Conservation (phyloP, 2,329 filamentous ascomycete genomes). For the Alternaria conjuncta region DNA sequence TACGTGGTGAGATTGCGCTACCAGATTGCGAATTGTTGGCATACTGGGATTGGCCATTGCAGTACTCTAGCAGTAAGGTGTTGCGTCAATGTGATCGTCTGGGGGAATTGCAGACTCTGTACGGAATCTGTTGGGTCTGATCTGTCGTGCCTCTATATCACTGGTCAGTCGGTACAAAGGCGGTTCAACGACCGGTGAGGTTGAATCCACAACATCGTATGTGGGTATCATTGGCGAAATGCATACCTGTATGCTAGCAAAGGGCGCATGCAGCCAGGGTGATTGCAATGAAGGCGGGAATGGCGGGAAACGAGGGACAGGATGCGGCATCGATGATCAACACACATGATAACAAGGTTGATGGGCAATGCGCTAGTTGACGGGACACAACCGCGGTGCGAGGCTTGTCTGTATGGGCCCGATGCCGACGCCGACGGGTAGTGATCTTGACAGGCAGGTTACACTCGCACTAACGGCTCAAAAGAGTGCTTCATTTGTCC, state of each 20-base stretch:
- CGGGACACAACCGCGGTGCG: conserved; percentile 29
- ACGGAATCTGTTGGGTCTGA: conserved; percentile 17
- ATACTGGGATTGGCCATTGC: conserved; percentile 22
- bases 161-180: conserved; percentile 4
- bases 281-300: conserved; percentile 31
- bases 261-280: conserved; percentile 17
- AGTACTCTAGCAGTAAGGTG: conserved; percentile 9
- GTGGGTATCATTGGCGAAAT: conserved; percentile 2
- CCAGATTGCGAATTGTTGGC: conserved; percentile 19
- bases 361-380: conserved; percentile 33
- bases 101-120: conserved; percentile 29
- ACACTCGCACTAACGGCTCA: conserved; percentile 30
- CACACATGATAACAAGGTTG: conserved; percentile 25
- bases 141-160: conserved; percentile 11
- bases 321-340: conserved; percentile 29
- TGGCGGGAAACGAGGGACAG: conserved; percentile 39
- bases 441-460: conserved; percentile 39
- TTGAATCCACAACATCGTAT: neutral
- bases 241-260: conserved; percentile 21
- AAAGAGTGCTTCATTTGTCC: conserved; percentile 14
- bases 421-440: conserved; percentile 26
- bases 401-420: conserved; percentile 13
- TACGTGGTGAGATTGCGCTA: conserved; percentile 15
- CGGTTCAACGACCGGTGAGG: conserved; percentile 14
- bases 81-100: conserved; percentile 23